These are phyloP conservation scores for Aspergillus olivimuriae DNA, from an alignment of 495 filamentous ascomycete genomes.

Conservation along the genomic window DNA sequence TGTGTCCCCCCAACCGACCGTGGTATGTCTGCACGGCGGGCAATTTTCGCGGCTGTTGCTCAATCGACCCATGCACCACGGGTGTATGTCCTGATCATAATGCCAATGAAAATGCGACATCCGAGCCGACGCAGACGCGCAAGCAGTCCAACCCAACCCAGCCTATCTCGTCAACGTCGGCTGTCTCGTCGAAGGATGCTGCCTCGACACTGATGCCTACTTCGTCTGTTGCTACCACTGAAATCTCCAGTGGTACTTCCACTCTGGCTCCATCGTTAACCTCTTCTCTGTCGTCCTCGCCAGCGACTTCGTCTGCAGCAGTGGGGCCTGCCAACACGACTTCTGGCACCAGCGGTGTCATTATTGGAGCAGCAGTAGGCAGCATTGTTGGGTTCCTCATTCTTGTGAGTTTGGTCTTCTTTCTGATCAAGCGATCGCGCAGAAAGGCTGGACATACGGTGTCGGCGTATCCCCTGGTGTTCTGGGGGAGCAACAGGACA, in stretches of 20 bases:
- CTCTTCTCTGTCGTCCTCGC: background rate
- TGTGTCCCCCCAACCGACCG: constrained; percentile 13
- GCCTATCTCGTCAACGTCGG: too few relatives aligned
- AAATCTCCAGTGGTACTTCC: background rate
- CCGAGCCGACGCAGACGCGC: background rate
- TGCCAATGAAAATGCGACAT: constrained; percentile 1
- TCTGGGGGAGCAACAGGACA: background rate
- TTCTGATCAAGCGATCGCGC: constrained; percentile 17
- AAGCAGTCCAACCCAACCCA: background rate
- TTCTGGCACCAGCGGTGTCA: constrained; percentile 4
- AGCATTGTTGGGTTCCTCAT: constrained; percentile 15
- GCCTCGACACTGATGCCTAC: too few relatives aligned
- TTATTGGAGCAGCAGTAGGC: constrained; percentile 28
- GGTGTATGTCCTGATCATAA: constrained; percentile 32
- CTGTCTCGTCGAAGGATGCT: background rate
- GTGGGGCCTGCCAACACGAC: constrained; percentile 1
- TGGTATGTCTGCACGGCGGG: constrained; percentile 30
- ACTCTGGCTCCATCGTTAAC: background rate
- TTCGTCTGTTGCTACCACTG: too few relatives aligned
- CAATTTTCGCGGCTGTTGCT: constrained; percentile 32
- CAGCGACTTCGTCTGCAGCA: constrained; percentile 3
- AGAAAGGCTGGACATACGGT: constrained; percentile 9
- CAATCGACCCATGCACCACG: constrained; percentile 27
- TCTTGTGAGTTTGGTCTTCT: constrained; percentile 13
- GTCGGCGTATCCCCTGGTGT: background rate